These are phyloP conservation scores for Fomitopsis schrenkii DNA, from an alignment of 1,284 basidiomycete species.

Conservation along the genomic window DNA sequence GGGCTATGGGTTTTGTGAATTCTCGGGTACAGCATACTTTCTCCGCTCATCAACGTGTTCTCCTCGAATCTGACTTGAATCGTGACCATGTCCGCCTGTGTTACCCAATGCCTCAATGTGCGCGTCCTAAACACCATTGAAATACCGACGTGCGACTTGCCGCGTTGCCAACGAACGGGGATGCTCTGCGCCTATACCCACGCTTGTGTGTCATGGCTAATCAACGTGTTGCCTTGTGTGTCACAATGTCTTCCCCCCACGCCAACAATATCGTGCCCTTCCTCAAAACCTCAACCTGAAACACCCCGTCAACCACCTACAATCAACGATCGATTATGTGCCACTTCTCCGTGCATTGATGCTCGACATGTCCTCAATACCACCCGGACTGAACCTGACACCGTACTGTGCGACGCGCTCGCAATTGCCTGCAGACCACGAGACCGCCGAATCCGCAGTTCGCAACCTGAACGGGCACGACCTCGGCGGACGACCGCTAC, in stretches of 20 bases:
- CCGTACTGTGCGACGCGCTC: no score
- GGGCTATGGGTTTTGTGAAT: constrained; percentile 98
- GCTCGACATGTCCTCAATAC: neutral
- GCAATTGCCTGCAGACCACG: constrained; percentile 63
- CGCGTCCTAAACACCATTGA: neutral
- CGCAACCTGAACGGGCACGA: constrained; percentile 73
- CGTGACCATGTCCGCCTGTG: neutral
- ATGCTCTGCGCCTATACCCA: neutral
- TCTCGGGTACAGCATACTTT: constrained; percentile 69
- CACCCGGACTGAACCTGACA: neutral
- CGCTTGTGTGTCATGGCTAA: neutral
- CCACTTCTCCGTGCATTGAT: neutral
- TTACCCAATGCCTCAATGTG: neutral
- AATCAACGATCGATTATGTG: neutral
- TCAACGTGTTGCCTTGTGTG: neutral
- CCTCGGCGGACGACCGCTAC: constrained; percentile 67
- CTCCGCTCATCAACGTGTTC: neutral
- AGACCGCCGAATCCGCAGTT: constrained; percentile 80
- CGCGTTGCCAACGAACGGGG: no score
- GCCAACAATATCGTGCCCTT: neutral
- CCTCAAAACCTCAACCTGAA: neutral
- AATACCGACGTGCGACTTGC: neutral
- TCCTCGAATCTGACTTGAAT: constrained; percentile 4
- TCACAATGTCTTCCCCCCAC: neutral
- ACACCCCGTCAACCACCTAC: neutral